Evolutionary conservation across 2,329 filamentous ascomycete genomes (phyloP).

Genomic region (Ophiostoma ips): DNA sequence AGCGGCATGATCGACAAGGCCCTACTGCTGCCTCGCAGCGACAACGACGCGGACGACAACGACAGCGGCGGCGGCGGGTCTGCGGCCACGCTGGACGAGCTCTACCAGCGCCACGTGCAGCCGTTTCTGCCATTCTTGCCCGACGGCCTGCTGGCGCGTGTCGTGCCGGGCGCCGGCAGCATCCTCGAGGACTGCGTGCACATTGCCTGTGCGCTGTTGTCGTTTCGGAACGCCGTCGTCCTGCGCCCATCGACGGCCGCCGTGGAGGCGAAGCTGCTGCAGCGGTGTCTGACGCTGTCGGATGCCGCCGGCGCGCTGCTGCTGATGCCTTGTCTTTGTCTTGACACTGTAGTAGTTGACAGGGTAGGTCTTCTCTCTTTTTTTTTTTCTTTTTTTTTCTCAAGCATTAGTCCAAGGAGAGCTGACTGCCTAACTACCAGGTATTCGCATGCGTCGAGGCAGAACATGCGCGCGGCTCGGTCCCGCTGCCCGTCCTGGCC

Average conservation of each 20-base stretch:
- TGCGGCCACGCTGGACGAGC: background rate
- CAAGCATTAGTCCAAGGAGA: no score
- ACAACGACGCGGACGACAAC: background rate
- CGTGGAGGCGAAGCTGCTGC: background rate
- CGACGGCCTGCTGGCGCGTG: background rate
- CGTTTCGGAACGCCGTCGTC: background rate
- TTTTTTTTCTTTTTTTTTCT: no score
- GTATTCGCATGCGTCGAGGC: background rate
- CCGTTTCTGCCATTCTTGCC: constrained; percentile 4
- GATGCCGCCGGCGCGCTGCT: background rate
- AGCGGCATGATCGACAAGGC: constrained; percentile 5
- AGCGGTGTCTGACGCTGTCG: background rate
- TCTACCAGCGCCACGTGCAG: background rate
- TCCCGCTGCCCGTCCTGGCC: background rate
- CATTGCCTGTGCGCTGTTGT: constrained; percentile 1
- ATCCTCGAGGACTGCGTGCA: background rate
- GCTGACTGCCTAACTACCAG: no score
- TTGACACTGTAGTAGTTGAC: no score
- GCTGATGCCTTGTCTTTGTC: background rate
- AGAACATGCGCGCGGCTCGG: background rate
- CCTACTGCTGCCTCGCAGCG: background rate
- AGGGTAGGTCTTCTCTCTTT: no score
- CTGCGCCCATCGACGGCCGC: background rate
- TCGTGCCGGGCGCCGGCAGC: background rate
- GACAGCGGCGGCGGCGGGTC: background rate